Evolutionary conservation across 139 green algal genomes (phyloP).

Genomic region (Coccomyxa sp.): DNA sequence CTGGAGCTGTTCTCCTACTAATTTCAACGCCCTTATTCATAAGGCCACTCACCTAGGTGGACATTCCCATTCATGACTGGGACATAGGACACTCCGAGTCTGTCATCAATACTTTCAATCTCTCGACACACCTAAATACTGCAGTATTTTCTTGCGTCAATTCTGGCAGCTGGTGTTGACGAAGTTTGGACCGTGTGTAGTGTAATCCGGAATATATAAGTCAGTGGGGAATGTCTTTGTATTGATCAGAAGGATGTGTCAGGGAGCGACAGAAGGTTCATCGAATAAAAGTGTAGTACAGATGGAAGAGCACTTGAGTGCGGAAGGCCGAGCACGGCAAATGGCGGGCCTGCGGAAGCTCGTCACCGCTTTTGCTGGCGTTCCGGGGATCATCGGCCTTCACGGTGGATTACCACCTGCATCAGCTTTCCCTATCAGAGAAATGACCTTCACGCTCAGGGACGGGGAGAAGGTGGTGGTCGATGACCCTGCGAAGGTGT

Average conservation of each 20-base stretch:
- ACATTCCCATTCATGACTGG: too few relatives aligned
- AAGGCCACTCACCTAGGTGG: too few relatives aligned
- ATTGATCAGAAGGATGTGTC: background rate
- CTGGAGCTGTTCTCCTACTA: too few relatives aligned
- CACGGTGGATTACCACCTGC: constrained; percentile 40
- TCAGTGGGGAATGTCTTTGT: too few relatives aligned
- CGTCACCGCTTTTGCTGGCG: constrained; percentile 9
- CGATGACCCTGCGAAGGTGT: constrained; percentile 16
- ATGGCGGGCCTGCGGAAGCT: constrained; percentile 11
- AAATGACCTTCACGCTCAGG: constrained; percentile 20
- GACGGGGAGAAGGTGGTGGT: constrained; percentile 27
- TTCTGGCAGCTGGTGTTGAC: too few relatives aligned
- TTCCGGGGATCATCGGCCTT: constrained; percentile 34
- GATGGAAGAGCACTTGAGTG: constrained; percentile 2
- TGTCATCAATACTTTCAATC: too few relatives aligned
- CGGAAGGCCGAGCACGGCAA: constrained; percentile 7
- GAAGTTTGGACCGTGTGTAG: too few relatives aligned
- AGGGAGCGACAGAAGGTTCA: background rate
- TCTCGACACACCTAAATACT: too few relatives aligned
- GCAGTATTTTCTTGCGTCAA: too few relatives aligned
- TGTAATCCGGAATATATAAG: too few relatives aligned
- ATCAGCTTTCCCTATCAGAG: constrained; percentile 30
- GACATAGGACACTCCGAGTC: too few relatives aligned
- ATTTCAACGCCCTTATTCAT: too few relatives aligned
- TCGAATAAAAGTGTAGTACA: background rate